These are phyloP conservation scores for Citrus unshiu DNA, from an alignment of 345 rosid genomes.

Conservation along the genomic window DNA sequence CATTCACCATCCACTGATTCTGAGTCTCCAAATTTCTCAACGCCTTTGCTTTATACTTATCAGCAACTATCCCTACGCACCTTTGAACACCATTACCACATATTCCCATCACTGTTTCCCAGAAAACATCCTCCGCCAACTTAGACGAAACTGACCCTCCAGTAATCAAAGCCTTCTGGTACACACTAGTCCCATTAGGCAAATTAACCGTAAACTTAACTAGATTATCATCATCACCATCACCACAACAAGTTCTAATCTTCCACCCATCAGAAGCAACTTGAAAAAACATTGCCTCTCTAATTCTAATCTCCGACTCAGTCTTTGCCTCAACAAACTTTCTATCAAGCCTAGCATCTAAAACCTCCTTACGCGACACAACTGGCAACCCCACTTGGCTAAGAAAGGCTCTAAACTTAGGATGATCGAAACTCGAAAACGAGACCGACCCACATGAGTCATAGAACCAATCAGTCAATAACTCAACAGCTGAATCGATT, in stretches of 20 bases:
- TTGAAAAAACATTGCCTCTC: conserved; percentile 54
- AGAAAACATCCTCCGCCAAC: conserved; percentile 48
- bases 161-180: conserved; percentile 28
- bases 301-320: conserved; percentile 46
- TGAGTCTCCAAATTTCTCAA: conserved; percentile 55
- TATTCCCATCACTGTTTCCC: conserved; percentile 40
- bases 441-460: conserved; percentile 52
- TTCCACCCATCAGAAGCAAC: conserved; percentile 55
- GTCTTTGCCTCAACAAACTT: conserved; percentile 39
- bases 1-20: conserved; percentile 54
- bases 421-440: conserved; percentile 49
- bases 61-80: conserved; percentile 52
- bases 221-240: conserved; percentile 31
- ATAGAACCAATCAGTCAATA: conserved; percentile 51
- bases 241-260: conserved; percentile 34
- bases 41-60: conserved; percentile 41
- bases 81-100: conserved; percentile 38
- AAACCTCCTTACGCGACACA: conserved; percentile 36
- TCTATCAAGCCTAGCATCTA: conserved; percentile 37
- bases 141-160: conserved; percentile 41
- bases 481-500: conserved; percentile 42
- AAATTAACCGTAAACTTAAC: conserved; percentile 45
- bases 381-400: conserved; percentile 51
- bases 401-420: conserved; percentile 51
- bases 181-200: conserved; percentile 49